Evolutionary conservation across 345 rosid species (phyloP).

Genomic region (Hevea brasiliensis): DNA sequence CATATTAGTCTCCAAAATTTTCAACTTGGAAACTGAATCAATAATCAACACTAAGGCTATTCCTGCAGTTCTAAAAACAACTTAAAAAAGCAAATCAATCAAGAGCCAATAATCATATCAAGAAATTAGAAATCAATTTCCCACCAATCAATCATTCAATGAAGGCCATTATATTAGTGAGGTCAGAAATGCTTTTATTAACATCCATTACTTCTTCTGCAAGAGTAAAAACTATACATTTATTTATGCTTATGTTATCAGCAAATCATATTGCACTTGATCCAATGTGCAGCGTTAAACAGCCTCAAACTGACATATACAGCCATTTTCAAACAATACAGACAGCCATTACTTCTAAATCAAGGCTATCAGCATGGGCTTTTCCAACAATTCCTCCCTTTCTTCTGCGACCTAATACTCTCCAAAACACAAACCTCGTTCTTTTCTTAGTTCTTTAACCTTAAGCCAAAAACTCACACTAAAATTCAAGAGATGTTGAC

Average conservation of each 20-base stretch:
- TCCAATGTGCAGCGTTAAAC: not conserved
- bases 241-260: not conserved
- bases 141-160: not conserved
- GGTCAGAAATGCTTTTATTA: not conserved
- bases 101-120: not conserved
- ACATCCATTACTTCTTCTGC: not conserved
- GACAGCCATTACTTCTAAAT: no score
- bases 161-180: not conserved
- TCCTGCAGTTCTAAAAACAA: not conserved
- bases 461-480: no score
- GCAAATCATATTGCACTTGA: not conserved
- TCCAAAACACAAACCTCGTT: no score
- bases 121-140: not conserved
- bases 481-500: no score
- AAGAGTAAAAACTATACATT: not conserved
- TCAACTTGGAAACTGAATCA: slow-evolving; percentile 5
- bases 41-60: not conserved
- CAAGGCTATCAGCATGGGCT: no score
- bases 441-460: no score
- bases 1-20: slow-evolving; percentile 16
- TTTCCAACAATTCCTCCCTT: no score
- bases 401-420: no score
- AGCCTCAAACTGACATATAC: not conserved
- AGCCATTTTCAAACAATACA: no score
- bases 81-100: not conserved